These are phyloP conservation scores for Symbiodinium pilosum DNA, from an alignment of 73 alveolate species.

Conservation along the genomic window DNA sequence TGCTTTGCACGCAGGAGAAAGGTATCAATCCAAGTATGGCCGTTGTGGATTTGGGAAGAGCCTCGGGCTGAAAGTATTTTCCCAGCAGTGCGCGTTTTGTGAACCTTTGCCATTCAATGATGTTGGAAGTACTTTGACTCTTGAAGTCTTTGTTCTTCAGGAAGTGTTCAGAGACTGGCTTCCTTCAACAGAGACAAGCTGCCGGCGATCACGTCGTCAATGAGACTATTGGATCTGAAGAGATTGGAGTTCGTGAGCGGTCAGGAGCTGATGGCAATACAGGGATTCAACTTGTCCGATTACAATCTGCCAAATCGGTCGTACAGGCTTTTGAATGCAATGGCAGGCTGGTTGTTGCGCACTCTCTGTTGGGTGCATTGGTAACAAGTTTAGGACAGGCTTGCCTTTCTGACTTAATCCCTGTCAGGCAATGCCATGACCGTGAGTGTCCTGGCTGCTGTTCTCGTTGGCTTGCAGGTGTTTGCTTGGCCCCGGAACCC, in stretches of 20 bases:
- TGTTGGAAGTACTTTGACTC: no score
- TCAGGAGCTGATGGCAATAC: neutral
- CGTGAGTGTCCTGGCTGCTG: neutral
- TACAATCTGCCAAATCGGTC: neutral
- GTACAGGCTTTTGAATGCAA: neutral
- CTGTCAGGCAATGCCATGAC: neutral
- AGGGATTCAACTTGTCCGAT: neutral
- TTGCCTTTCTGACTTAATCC: neutral
- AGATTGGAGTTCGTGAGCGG: neutral
- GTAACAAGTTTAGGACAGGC: no score
- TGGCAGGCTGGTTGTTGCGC: neutral
- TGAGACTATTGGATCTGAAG: neutral
- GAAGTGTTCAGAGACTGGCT: neutral
- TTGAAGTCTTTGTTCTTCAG: neutral
- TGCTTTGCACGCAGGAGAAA: no score
- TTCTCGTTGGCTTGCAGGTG: neutral
- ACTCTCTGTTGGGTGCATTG: no score
- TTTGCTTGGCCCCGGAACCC: neutral
- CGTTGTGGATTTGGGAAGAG: no score
- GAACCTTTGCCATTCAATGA: no score
- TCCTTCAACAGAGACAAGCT: neutral
- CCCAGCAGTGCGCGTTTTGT: no score
- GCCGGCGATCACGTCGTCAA: neutral
- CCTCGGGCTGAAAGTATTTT: no score
- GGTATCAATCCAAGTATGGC: no score